Evolutionary conservation across 805 yeast genomes (phyloP).

Genomic region (Cyberlindnera subsufficiens): DNA sequence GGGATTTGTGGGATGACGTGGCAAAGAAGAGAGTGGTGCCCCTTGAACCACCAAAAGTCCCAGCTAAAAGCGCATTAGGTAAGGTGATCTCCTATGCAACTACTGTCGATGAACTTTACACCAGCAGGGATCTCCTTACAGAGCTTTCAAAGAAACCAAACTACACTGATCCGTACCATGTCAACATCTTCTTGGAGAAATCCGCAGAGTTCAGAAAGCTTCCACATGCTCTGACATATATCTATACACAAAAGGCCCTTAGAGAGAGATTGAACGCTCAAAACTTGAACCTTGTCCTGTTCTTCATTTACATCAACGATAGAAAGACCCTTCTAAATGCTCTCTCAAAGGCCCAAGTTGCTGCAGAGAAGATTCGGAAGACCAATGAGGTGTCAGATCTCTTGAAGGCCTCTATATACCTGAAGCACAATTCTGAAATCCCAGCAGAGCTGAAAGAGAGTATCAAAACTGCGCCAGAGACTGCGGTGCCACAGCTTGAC

Average conservation of each 20-base stretch:
- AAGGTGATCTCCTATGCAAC: conserved; percentile 21
- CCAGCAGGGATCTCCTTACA: conserved; percentile 11
- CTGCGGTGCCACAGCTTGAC: conserved; percentile 8
- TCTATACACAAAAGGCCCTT: conserved; percentile 15
- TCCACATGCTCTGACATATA: conserved; percentile 17
- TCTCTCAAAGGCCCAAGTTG: conserved; percentile 10
- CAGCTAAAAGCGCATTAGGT: conserved; percentile 22
- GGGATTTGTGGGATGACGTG: conserved; percentile 33
- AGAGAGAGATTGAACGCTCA: conserved; percentile 5
- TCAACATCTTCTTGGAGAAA: conserved; percentile 17
- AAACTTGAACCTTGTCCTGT: conserved; percentile 17
- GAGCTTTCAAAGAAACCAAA: conserved; percentile 17
- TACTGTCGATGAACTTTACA: conserved; percentile 14
- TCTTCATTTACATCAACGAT: conserved; percentile 19
- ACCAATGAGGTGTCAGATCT: conserved; percentile 12
- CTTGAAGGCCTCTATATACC: conserved; percentile 13
- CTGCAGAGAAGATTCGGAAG: conserved; percentile 7
- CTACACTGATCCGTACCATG: conserved; percentile 15
- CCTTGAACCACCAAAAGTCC: conserved; percentile 25
- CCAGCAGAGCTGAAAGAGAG: conserved; percentile 8
- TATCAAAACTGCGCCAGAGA: conserved; percentile 2
- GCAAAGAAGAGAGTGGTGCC: conserved; percentile 29
- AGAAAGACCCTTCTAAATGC: conserved; percentile 10
- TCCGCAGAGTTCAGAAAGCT: conserved; percentile 17
- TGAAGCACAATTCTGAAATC: conserved; percentile 6